Evolutionary conservation across 2,329 filamentous ascomycete species (phyloP).

Genomic region (Diaporthe sp.): DNA sequence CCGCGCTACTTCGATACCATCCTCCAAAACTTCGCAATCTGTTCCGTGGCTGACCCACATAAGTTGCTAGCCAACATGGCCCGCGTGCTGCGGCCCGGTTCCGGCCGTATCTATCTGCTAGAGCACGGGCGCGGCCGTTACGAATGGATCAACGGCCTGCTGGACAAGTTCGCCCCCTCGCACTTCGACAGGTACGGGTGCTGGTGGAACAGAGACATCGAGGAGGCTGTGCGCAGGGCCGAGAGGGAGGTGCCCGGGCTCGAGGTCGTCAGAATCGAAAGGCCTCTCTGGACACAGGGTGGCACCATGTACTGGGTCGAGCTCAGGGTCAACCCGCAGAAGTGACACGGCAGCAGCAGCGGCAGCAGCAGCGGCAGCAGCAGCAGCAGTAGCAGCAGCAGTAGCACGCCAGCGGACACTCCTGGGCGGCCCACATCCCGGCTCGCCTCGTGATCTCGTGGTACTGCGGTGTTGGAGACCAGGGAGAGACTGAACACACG

Average conservation of each 20-base stretch:
- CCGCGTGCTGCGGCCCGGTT: slow-evolving; percentile 63
- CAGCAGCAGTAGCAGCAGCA: not conserved
- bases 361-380: too few relatives aligned
- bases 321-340: slow-evolving; percentile 56
- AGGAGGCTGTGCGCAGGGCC: slow-evolving; percentile 66
- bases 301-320: slow-evolving; percentile 73
- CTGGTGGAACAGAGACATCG: slow-evolving; percentile 78
- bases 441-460: slow-evolving; percentile 3
- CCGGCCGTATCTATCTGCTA: slow-evolving; percentile 71
- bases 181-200: slow-evolving; percentile 74
- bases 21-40: slow-evolving; percentile 75
- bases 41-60: slow-evolving; percentile 71
- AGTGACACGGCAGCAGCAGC: slow-evolving; percentile 5
- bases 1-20: slow-evolving; percentile 70
- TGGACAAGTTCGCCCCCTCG: slow-evolving; percentile 67
- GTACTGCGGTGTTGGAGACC: slow-evolving; percentile 7
- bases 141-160: slow-evolving; percentile 65
- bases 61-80: slow-evolving; percentile 68
- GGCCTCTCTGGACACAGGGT: slow-evolving; percentile 65
- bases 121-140: slow-evolving; percentile 73
- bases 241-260: slow-evolving; percentile 63
- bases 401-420: not conserved
- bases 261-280: slow-evolving; percentile 67
- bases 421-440: slow-evolving; percentile 17
- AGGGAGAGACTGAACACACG: not conserved